Evolutionary conservation across 2,329 filamentous ascomycete species (phyloP).

Genomic region (Teratosphaeria viscida): DNA sequence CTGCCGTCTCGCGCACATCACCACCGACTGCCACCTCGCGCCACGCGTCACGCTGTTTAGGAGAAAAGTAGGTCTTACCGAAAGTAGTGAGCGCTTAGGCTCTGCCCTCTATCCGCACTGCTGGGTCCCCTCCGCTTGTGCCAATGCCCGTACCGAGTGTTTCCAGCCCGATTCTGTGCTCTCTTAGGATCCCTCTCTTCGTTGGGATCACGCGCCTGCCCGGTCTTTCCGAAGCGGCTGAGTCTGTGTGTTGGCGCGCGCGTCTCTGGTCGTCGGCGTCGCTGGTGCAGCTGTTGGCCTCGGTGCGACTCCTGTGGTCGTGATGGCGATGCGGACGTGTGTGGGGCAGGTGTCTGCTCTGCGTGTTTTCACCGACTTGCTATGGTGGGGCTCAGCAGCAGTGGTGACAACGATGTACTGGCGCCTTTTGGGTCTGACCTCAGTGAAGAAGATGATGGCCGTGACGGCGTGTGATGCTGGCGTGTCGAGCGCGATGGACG

Average conservation of each 20-base stretch:
- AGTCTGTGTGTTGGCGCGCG: not conserved
- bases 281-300: not conserved
- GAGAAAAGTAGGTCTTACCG: conserved; percentile 13
- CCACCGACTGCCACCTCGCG: not conserved
- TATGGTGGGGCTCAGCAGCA: not conserved
- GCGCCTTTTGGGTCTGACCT: not conserved
- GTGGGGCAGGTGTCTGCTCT: not conserved
- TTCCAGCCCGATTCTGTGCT: not conserved
- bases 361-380: not conserved
- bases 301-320: not conserved
- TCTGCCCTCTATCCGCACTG: conserved; percentile 6
- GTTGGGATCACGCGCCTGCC: conserved; percentile 5
- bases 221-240: not conserved
- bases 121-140: not conserved
- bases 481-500: not conserved
- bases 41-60: conserved; percentile 1
- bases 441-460: not conserved
- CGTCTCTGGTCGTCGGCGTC: not conserved
- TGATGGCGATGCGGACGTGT: not conserved
- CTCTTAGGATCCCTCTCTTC: not conserved
- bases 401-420: not conserved
- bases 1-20: not conserved
- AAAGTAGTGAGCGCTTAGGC: conserved; percentile 24
- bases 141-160: not conserved
- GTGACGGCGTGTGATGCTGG: not conserved